Conservation (phyloP, 768 basidiomycete species). For the Dentipellis fragilis region DNA sequence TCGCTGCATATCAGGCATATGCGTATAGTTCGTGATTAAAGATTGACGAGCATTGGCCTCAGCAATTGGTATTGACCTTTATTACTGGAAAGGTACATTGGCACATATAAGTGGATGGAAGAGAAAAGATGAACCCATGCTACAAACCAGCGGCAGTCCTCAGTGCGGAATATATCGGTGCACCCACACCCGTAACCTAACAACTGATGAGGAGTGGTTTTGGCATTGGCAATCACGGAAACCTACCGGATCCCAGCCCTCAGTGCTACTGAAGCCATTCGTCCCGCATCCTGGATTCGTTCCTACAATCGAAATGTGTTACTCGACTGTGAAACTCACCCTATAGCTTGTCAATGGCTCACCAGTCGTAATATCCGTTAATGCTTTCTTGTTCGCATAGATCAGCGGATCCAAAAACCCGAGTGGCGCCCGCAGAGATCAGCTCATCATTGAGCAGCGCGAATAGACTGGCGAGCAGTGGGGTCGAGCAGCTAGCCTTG, state of each 20-base stretch:
- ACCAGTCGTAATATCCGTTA: slow-evolving; percentile 21
- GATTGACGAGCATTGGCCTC: too few relatives aligned
- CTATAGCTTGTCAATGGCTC: slow-evolving; percentile 16
- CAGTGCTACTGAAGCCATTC: slow-evolving; percentile 15
- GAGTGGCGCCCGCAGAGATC: slow-evolving; percentile 17
- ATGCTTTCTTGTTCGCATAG: slow-evolving; percentile 11
- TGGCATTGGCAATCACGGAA: neutral
- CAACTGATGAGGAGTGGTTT: neutral
- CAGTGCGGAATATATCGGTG: slow-evolving; percentile 7
- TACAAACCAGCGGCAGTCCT: neutral
- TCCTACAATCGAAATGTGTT: slow-evolving; percentile 17
- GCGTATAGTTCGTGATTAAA: too few relatives aligned
- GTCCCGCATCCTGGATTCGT: slow-evolving; percentile 20
- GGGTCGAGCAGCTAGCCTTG: slow-evolving; percentile 23
- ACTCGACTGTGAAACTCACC: slow-evolving; percentile 30
- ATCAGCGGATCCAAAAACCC: slow-evolving; percentile 23
- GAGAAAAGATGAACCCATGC: neutral
- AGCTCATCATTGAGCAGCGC: slow-evolving; percentile 25
- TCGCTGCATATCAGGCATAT: too few relatives aligned
- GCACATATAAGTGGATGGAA: too few relatives aligned
- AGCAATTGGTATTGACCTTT: too few relatives aligned
- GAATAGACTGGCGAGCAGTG: slow-evolving; percentile 25
- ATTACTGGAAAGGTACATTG: too few relatives aligned
- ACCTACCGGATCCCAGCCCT: slow-evolving; percentile 21
- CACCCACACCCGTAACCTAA: slow-evolving; percentile 12